Conservation (phyloP, 2,329 filamentous ascomycete species). For the Bipolaris oryzae region DNA sequence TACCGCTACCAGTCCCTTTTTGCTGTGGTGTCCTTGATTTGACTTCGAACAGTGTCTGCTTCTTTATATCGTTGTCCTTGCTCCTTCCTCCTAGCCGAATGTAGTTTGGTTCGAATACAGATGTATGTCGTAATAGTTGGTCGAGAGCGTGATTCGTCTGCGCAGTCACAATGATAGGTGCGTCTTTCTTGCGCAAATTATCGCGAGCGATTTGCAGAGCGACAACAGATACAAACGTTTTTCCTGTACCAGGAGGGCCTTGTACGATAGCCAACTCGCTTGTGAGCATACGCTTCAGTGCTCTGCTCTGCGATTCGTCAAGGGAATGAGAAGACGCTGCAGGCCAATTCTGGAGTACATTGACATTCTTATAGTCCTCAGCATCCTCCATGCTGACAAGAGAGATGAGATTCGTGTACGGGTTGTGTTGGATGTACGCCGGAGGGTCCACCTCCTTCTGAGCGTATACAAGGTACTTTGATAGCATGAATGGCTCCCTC, state of each 20-base stretch:
- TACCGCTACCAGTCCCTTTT: conserved; percentile 43
- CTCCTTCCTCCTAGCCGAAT: conserved; percentile 73
- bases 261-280: conserved; percentile 78
- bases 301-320: conserved; percentile 73
- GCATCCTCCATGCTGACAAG: conserved; percentile 49
- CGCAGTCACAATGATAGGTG: conserved; percentile 77
- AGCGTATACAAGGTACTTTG: conserved; percentile 64
- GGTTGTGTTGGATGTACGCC: conserved; percentile 57
- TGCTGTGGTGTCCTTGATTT: conserved; percentile 41
- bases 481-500: conserved; percentile 65
- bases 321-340: conserved; percentile 56
- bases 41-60: conserved; percentile 70
- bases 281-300: conserved; percentile 72
- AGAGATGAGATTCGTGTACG: conserved; percentile 58
- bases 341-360: conserved; percentile 64
- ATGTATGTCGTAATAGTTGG: conserved; percentile 72
- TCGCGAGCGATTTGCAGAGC: conserved; percentile 70
- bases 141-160: conserved; percentile 93
- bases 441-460: conserved; percentile 57
- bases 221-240: conserved; percentile 80
- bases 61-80: conserved; percentile 67
- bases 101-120: conserved; percentile 66
- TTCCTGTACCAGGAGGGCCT: conserved; percentile 80
- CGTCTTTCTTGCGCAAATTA: conserved; percentile 61
- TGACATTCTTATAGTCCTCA: conserved; percentile 53